phyloP scores from a whole-genome alignment of 345 rosid genomes.

The Erucastrum elatum region DNA sequence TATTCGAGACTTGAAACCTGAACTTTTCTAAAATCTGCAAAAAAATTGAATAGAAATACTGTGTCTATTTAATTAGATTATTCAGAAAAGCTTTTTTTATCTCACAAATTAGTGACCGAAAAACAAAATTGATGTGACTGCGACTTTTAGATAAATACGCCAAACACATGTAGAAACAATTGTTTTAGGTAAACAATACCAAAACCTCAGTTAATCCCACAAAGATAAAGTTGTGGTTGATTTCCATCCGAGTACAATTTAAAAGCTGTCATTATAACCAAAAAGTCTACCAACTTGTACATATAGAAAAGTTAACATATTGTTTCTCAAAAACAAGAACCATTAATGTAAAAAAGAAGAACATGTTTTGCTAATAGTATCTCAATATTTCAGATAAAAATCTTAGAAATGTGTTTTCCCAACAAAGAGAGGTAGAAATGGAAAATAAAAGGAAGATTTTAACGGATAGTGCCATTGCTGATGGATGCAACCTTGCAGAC shows the following conservation, averaged over 20 bases:
- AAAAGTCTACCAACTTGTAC: background rate
- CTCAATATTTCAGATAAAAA: slow-evolving; percentile 8
- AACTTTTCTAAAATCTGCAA: too few species aligned
- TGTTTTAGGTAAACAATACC: background rate
- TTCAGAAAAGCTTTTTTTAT: too few species aligned
- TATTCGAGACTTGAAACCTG: too few species aligned
- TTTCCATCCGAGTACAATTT: background rate
- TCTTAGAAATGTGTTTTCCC: background rate
- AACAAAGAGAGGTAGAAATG: background rate
- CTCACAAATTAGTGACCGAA: background rate
- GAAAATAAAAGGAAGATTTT: background rate
- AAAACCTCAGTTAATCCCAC: background rate
- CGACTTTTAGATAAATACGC: background rate
- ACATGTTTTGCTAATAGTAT: slow-evolving; percentile 12
- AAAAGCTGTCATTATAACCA: background rate
- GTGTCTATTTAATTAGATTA: background rate
- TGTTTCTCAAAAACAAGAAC: background rate
- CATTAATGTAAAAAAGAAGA: background rate
- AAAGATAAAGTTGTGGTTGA: background rate
- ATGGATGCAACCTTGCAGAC: slow-evolving; percentile 80
- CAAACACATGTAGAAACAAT: too few species aligned
- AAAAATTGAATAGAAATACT: too few species aligned
- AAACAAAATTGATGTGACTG: background rate
- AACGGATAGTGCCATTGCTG: slow-evolving; percentile 57
- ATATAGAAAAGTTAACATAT: background rate